Percentiles rank a stretch among this genome's conserved stretches.
These are phyloP conservation scores for Tolypocladium tropicale DNA, from an alignment of 2,329 filamentous ascomycete genomes.

Conservation along the genomic window DNA sequence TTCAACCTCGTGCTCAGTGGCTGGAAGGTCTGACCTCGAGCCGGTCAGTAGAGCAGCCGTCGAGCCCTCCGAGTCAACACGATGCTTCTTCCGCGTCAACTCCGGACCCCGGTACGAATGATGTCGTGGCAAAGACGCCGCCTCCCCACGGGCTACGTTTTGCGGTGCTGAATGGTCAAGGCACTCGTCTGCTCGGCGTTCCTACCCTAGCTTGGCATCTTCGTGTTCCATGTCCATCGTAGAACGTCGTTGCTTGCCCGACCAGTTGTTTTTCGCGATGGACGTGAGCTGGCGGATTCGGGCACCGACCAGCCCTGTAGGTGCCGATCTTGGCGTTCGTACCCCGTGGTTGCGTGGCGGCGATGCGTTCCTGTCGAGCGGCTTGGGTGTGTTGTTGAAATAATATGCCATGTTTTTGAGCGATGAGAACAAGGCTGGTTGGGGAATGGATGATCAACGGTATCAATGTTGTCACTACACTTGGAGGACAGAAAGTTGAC, in stretches of 20 bases:
- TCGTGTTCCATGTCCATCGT: constrained; percentile 10
- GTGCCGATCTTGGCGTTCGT: constrained; percentile 8
- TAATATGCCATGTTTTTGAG: constrained; percentile 6
- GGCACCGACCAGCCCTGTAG: constrained; percentile 15
- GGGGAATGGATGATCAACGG: no score
- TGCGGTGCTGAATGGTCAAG: constrained; percentile 15
- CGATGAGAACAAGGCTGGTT: not conserved
- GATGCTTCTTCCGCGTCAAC: not conserved
- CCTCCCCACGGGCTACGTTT: constrained; percentile 4
- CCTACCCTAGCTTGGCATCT: constrained; percentile 16
- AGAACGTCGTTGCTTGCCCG: not conserved
- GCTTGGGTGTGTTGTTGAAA: constrained; percentile 2
- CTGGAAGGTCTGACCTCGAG: constrained; percentile 1
- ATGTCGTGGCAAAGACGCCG: not conserved
- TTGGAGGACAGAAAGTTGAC: not conserved
- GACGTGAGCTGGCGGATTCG: constrained; percentile 18
- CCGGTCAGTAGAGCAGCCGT: not conserved
- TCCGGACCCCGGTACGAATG: not conserved
- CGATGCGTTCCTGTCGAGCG: constrained; percentile 1
- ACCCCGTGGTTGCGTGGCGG: constrained; percentile 4
- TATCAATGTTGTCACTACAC: not conserved
- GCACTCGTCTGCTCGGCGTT: constrained; percentile 12
- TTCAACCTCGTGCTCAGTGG: not conserved
- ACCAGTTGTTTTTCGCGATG: constrained; percentile 6
- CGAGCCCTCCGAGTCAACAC: constrained; percentile 1